These are phyloP conservation scores for Heritiera fomes DNA, from an alignment of 345 rosid genomes.

Conservation along the genomic window DNA sequence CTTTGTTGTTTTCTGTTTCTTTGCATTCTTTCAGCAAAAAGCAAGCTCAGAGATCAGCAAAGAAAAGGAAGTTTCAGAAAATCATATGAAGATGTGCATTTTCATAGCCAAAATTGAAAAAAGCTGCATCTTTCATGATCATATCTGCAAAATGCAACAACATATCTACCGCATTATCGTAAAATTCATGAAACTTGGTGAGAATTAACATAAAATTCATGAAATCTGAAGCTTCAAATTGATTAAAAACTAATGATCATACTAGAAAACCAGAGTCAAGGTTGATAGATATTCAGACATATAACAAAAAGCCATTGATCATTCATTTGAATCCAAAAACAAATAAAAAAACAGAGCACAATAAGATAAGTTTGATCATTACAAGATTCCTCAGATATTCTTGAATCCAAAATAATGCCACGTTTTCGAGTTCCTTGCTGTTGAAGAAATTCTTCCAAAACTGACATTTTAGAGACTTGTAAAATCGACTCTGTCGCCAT, in stretches of 20 bases:
- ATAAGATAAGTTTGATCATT: conserved; percentile 25
- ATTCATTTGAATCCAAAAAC: neutral
- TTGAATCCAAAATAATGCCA: conserved; percentile 48
- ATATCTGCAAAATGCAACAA: conserved; percentile 8
- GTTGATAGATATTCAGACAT: neutral
- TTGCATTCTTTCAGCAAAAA: neutral
- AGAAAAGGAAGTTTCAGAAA: neutral
- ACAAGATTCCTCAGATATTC: conserved; percentile 76
- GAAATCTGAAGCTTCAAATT: neutral
- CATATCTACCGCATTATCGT: neutral
- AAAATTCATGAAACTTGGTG: neutral
- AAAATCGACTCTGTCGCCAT: conserved; percentile 59
- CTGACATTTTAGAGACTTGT: conserved; percentile 57
- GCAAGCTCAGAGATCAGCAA: neutral
- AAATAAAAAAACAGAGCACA: conserved; percentile 14
- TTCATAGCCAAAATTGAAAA: neutral
- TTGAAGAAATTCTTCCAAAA: conserved; percentile 77
- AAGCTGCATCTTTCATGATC: neutral
- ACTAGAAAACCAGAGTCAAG: neutral
- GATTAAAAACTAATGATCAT: conserved; percentile 10
- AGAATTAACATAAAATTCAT: neutral
- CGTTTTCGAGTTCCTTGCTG: conserved; percentile 47
- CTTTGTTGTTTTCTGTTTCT: neutral
- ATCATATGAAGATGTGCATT: neutral
- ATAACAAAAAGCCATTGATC: neutral